phyloP scores from a whole-genome alignment of 31 red algal species.

The Pterothamnion heteromorphum region DNA sequence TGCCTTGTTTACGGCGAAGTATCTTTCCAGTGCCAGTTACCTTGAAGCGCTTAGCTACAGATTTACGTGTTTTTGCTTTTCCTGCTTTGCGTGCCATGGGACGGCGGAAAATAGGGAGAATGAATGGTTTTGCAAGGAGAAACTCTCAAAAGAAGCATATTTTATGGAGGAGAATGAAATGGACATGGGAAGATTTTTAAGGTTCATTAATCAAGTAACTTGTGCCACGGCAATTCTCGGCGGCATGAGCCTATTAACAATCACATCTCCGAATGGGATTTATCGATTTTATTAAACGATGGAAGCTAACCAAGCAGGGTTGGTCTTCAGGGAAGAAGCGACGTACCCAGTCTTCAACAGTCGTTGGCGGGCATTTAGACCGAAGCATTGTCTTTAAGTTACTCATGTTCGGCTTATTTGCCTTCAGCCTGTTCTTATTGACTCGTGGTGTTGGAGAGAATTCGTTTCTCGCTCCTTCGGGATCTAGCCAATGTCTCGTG shows the following conservation, averaged over 20 bases:
- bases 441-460: neutral
- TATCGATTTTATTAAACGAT: neutral
- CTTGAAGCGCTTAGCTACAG: neutral
- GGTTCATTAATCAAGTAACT: too few relatives aligned
- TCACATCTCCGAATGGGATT: too few relatives aligned
- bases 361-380: neutral
- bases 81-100: neutral
- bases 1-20: neutral
- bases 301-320: neutral
- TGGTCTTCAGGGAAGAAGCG: neutral
- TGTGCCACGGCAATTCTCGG: too few relatives aligned
- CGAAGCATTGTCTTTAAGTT: neutral
- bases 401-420: neutral
- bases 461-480: neutral
- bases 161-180: too few relatives aligned
- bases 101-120: too few relatives aligned
- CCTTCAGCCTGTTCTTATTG: neutral
- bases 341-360: neutral
- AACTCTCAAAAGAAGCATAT: too few relatives aligned
- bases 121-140: too few relatives aligned
- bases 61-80: neutral
- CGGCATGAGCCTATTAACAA: too few relatives aligned
- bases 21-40: neutral
- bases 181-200: too few relatives aligned
- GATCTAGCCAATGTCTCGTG: neutral